phyloP scores from a whole-genome alignment of 495 filamentous ascomycete genomes.

The Delitschia confertaspora region DNA sequence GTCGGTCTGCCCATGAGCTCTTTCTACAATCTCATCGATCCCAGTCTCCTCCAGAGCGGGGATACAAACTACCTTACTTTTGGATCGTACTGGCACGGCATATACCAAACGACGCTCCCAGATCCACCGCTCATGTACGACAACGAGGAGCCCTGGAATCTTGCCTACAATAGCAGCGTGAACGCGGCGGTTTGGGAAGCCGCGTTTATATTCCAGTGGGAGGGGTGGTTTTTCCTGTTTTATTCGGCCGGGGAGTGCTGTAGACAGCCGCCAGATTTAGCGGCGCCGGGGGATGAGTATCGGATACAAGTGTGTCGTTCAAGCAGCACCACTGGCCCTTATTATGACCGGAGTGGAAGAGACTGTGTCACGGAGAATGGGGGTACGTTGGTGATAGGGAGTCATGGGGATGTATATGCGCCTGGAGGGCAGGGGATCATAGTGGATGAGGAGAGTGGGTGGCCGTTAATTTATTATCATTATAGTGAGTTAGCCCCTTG shows the following conservation, averaged over 20 bases:
- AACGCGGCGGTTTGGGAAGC: slow-evolving; percentile 49
- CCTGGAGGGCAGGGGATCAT: slow-evolving; percentile 53
- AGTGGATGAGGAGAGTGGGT: not conserved
- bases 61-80: slow-evolving; percentile 49
- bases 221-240: slow-evolving; percentile 55
- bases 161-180: slow-evolving; percentile 47
- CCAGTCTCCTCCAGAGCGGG: slow-evolving; percentile 46
- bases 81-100: slow-evolving; percentile 60
- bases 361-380: slow-evolving; percentile 46
- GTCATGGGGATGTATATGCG: slow-evolving; percentile 55
- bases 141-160: slow-evolving; percentile 34
- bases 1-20: slow-evolving; percentile 40
- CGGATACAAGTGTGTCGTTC: slow-evolving; percentile 56
- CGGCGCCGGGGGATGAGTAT: slow-evolving; percentile 54
- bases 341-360: slow-evolving; percentile 47
- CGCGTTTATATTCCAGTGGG: slow-evolving; percentile 45
- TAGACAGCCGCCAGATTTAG: slow-evolving; percentile 39
- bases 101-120: slow-evolving; percentile 50
- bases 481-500: slow-evolving; percentile 8
- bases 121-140: slow-evolving; percentile 32
- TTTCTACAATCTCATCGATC: slow-evolving; percentile 63
- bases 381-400: slow-evolving; percentile 51
- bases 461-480: slow-evolving; percentile 12
- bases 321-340: slow-evolving; percentile 35
- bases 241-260: slow-evolving; percentile 57